Conservation (phyloP, 495 filamentous ascomycete species). For the Penicillium daleae region DNA sequence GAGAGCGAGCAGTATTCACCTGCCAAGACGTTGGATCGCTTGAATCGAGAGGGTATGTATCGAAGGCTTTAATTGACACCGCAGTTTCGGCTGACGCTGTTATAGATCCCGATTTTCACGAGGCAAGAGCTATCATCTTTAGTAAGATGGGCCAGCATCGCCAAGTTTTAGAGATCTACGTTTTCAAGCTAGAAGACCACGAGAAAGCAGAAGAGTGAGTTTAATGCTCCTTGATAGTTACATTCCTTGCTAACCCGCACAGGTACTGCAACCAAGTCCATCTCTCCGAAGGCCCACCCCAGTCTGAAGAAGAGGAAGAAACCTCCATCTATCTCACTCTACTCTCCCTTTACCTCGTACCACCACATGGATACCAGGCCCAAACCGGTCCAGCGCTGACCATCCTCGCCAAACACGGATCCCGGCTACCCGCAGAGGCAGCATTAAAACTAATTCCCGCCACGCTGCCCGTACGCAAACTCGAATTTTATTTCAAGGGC, state of each 20-base stretch:
- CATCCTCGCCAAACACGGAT: constrained; percentile 89
- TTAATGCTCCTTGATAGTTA: not conserved
- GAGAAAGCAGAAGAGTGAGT: constrained; percentile 87
- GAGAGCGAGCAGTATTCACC: constrained; percentile 80
- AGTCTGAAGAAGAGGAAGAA: constrained; percentile 54
- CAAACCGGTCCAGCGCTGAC: constrained; percentile 80
- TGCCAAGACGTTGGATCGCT: constrained; percentile 69
- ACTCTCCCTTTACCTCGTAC: constrained; percentile 85
- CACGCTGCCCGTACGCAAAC: constrained; percentile 71
- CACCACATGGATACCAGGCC: constrained; percentile 71
- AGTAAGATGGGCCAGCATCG: constrained; percentile 96
- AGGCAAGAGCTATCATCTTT: constrained; percentile 87
- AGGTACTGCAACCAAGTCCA: constrained; percentile 92
- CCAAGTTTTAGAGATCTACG: constrained; percentile 92
- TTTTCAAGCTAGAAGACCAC: constrained; percentile 88
- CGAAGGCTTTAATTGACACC: not conserved
- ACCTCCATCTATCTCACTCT: constrained; percentile 89
- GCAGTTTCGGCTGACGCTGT: not conserved
- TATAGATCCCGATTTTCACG: constrained; percentile 81
- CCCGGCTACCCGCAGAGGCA: constrained; percentile 82
- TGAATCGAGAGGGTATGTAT: constrained; percentile 75
- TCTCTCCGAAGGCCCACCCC: constrained; percentile 45
- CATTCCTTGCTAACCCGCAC: constrained; percentile 21
- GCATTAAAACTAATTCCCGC: constrained; percentile 87
- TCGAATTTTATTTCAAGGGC: constrained; percentile 90